Evolutionary conservation across 2,329 filamentous ascomycete genomes (phyloP).

Genomic region (Zymoseptoria passerinii): DNA sequence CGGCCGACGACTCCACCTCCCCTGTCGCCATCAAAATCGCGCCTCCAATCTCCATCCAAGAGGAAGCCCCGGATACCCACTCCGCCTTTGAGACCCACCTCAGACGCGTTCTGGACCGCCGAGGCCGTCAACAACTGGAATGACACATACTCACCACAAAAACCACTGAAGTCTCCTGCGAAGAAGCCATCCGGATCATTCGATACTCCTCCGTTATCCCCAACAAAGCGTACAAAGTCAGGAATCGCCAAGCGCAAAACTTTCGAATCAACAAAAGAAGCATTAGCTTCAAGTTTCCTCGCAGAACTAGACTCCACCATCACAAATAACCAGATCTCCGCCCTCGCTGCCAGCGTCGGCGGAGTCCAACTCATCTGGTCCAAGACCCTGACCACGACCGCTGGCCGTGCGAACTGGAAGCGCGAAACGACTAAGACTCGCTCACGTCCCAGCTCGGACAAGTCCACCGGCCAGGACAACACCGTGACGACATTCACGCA

Average conservation of each 20-base stretch:
- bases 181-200: slow-evolving; percentile 22
- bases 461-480: slow-evolving; percentile 1
- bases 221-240: slow-evolving; percentile 31
- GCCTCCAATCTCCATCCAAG: slow-evolving; percentile 43
- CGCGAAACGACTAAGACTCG: slow-evolving; percentile 35
- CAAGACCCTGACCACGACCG: slow-evolving; percentile 71
- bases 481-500: slow-evolving; percentile 22
- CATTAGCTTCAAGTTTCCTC: slow-evolving; percentile 57
- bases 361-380: slow-evolving; percentile 66
- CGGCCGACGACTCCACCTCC: slow-evolving; percentile 31
- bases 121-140: slow-evolving; percentile 56
- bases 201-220: slow-evolving; percentile 26
- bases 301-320: slow-evolving; percentile 59
- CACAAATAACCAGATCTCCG: slow-evolving; percentile 50
- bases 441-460: slow-evolving; percentile 13
- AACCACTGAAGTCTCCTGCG: slow-evolving; percentile 34
- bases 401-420: slow-evolving; percentile 51
- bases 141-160: slow-evolving; percentile 51
- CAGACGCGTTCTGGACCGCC: slow-evolving; percentile 54
- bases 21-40: slow-evolving; percentile 35
- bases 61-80: slow-evolving; percentile 41
- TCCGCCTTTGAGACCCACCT: slow-evolving; percentile 46
- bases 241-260: slow-evolving; percentile 44
- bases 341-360: slow-evolving; percentile 55
- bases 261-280: slow-evolving; percentile 56